These are phyloP conservation scores for Asterella californica DNA, from an alignment of 225 moss, liverwort and hornwort genomes.

Conservation along the genomic window DNA sequence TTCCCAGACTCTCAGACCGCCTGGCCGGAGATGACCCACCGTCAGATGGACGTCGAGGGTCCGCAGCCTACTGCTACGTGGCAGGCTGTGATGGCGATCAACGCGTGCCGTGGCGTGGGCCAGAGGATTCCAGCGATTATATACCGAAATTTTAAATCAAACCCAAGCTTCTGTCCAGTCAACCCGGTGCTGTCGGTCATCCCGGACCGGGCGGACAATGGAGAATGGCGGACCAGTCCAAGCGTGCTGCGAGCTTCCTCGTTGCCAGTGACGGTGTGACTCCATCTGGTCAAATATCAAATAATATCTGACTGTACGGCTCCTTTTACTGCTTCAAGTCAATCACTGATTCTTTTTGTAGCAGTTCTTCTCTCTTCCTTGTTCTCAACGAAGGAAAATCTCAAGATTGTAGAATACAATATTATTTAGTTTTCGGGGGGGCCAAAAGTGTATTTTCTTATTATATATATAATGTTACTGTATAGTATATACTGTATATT, in stretches of 20 bases:
- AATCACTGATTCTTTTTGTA: background rate
- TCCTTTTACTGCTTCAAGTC: background rate
- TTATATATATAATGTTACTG: too few relatives aligned
- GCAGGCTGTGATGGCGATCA: background rate
- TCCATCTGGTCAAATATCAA: background rate
- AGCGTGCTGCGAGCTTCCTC: background rate
- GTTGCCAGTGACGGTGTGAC: background rate
- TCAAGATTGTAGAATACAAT: too few relatives aligned
- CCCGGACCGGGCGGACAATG: background rate
- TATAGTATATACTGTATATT: too few relatives aligned
- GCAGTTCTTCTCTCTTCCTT: too few relatives aligned
- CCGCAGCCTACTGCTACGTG: background rate
- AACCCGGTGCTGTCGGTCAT: background rate
- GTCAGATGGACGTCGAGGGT: background rate
- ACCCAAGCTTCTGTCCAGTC: background rate
- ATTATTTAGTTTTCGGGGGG: too few relatives aligned
- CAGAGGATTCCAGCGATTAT: background rate
- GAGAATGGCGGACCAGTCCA: background rate
- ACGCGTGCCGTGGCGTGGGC: constrained; percentile 3
- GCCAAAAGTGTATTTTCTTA: too few relatives aligned
- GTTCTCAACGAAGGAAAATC: too few relatives aligned
- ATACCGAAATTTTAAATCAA: background rate
- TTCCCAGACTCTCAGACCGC: constrained; percentile 9
- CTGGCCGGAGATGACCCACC: background rate
- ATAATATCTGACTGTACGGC: background rate